phyloP scores from a whole-genome alignment of 768 basidiomycete genomes.

The Lactarius tabidus region DNA sequence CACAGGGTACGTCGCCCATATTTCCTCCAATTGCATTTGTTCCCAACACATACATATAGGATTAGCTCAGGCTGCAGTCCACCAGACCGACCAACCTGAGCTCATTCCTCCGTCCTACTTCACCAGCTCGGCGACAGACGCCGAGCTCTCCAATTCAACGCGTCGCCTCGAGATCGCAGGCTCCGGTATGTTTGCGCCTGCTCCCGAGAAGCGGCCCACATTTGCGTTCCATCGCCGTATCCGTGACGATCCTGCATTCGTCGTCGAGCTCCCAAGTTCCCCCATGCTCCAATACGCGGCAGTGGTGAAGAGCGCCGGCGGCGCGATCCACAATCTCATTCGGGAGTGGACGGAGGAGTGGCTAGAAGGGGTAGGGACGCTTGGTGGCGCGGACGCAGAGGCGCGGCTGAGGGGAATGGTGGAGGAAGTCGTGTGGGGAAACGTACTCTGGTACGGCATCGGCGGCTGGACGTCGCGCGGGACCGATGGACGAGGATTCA shows the following conservation, averaged over 20 bases:
- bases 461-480: conserved; percentile 43
- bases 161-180: conserved; percentile 21
- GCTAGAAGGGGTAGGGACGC: not conserved
- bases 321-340: conserved; percentile 22
- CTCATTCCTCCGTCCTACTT: conserved; percentile 34
- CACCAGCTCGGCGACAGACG: not conserved
- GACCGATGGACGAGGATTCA: conserved; percentile 35
- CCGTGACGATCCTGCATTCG: conserved; percentile 41
- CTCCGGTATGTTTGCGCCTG: conserved; percentile 21
- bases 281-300: conserved; percentile 8
- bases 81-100: conserved; percentile 36
- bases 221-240: conserved; percentile 53
- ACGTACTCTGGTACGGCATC: conserved; percentile 51
- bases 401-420: conserved; percentile 46
- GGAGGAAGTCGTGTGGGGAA: conserved; percentile 58
- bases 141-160: conserved; percentile 25
- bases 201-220: conserved; percentile 36
- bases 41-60: conserved; percentile 34
- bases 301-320: conserved; percentile 21
- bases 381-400: conserved; percentile 14
- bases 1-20: conserved; percentile 45
- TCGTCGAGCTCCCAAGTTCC: conserved; percentile 18
- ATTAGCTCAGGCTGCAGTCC: conserved; percentile 52
- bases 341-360: conserved; percentile 25
- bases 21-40: not conserved